Percentiles rank a stretch among this genome's conserved stretches.
Conservation (phyloP, 148 eudicot species). For the Spergularia bocconei region DNA sequence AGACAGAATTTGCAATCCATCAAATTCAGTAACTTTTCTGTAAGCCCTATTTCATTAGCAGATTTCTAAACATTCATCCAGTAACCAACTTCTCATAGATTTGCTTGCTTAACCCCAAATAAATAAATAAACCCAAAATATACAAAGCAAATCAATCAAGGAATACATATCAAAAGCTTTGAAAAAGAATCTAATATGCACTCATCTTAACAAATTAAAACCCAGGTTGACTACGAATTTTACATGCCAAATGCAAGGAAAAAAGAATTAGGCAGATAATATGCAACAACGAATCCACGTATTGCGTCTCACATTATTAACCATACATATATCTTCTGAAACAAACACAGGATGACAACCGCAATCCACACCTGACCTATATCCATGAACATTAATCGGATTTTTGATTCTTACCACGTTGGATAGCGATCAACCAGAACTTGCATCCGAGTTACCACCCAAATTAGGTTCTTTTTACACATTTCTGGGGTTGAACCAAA, state of each 20-base stretch:
- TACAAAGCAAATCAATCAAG: not conserved
- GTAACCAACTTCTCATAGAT: not conserved
- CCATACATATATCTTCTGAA: not conserved
- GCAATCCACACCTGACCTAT: not conserved
- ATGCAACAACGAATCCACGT: no score
- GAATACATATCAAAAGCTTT: not conserved
- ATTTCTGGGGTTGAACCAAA: constrained; percentile 99
- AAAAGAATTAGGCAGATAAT: not conserved
- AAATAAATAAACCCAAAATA: not conserved
- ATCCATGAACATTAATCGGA: not conserved
- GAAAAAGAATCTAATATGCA: not conserved
- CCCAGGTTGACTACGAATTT: not conserved
- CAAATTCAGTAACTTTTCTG: not conserved
- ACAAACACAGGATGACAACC: not conserved
- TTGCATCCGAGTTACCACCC: constrained; percentile 96
- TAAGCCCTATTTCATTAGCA: not conserved
- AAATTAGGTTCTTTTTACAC: constrained; percentile 80
- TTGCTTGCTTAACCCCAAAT: not conserved
- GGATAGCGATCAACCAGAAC: constrained; percentile 90
- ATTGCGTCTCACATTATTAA: no score
- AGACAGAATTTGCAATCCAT: constrained; percentile 11
- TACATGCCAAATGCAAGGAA: not conserved
- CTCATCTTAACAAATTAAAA: not conserved
- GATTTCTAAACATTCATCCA: not conserved
- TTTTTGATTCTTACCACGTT: constrained; percentile 59